These are phyloP conservation scores for Xanthoconium stramineum DNA, from an alignment of 768 basidiomycete genomes.

Conservation along the genomic window DNA sequence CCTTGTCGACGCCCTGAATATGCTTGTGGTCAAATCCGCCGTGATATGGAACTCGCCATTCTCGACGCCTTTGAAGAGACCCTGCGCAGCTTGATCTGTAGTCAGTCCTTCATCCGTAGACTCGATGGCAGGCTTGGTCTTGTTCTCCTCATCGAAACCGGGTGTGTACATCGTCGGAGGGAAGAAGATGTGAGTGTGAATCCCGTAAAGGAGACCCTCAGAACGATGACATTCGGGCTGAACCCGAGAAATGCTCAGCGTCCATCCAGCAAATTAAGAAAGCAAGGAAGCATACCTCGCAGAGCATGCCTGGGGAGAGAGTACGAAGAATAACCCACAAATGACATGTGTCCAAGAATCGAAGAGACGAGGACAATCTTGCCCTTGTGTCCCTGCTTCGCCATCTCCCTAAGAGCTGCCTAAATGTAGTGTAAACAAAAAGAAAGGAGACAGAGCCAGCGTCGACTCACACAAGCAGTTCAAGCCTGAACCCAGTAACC, in stretches of 20 bases:
- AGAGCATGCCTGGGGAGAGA: constrained; percentile 84
- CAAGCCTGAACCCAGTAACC: constrained; percentile 42
- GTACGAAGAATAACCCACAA: constrained; percentile 79
- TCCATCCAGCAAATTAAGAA: not conserved
- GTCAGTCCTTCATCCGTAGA: constrained; percentile 62
- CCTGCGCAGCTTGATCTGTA: constrained; percentile 59
- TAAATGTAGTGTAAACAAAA: constrained; percentile 8
- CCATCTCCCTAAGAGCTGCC: too few species aligned
- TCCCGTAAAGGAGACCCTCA: constrained; percentile 75
- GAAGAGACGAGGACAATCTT: constrained; percentile 79
- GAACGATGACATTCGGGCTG: constrained; percentile 80
- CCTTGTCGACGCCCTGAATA: constrained; percentile 66
- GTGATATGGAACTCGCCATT: constrained; percentile 73
- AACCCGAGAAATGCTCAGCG: not conserved
- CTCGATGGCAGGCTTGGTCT: constrained; percentile 77
- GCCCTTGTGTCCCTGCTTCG: constrained; percentile 36
- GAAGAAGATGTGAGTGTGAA: constrained; percentile 77
- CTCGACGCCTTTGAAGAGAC: constrained; percentile 66
- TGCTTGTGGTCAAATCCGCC: constrained; percentile 59
- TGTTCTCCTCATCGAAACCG: constrained; percentile 74
- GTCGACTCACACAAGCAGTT: constrained; percentile 41
- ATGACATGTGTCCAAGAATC: constrained; percentile 68
- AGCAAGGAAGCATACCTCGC: constrained; percentile 48
- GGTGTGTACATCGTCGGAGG: constrained; percentile 79
- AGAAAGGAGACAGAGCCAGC: not conserved